phyloP scores from a whole-genome alignment of 805 yeast species.

The Wickerhamiella azyma region DNA sequence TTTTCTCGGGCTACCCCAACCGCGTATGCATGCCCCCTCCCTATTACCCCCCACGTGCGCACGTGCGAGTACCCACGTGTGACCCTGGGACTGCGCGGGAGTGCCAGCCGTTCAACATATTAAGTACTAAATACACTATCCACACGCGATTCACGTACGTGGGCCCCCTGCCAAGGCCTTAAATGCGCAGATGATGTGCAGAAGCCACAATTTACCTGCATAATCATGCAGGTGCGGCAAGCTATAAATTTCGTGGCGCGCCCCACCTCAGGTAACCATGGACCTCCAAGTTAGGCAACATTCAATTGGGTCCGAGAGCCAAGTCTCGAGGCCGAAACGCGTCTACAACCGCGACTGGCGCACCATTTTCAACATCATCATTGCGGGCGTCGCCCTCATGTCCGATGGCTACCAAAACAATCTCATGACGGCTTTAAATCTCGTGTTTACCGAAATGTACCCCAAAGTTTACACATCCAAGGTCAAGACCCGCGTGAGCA shows the following conservation, averaged over 20 bases:
- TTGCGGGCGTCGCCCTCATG: slow-evolving; percentile 63
- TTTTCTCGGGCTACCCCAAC: too few relatives aligned
- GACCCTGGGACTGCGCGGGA: too few relatives aligned
- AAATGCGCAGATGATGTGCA: neutral
- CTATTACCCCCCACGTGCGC: too few relatives aligned
- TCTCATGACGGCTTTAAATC: slow-evolving; percentile 56
- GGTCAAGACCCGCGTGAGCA: slow-evolving; percentile 53
- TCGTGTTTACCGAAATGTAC: slow-evolving; percentile 37
- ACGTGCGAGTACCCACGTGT: too few relatives aligned
- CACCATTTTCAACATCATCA: slow-evolving; percentile 32
- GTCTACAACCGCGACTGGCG: slow-evolving; percentile 9
- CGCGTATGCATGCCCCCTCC: too few relatives aligned
- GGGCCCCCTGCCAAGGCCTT: neutral
- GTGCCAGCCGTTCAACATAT: too few relatives aligned
- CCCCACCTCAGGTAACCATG: neutral
- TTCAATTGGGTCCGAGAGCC: neutral
- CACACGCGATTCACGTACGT: too few relatives aligned
- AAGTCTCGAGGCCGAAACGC: neutral
- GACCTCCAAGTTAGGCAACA: neutral
- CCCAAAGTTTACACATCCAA: slow-evolving; percentile 32
- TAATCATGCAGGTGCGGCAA: neutral
- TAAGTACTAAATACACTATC: too few relatives aligned
- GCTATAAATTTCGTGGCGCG: too few relatives aligned
- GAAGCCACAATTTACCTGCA: neutral
- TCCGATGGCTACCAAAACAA: slow-evolving; percentile 70